phyloP scores from a whole-genome alignment of 345 rosid species.

The Pistacia integerrima region DNA sequence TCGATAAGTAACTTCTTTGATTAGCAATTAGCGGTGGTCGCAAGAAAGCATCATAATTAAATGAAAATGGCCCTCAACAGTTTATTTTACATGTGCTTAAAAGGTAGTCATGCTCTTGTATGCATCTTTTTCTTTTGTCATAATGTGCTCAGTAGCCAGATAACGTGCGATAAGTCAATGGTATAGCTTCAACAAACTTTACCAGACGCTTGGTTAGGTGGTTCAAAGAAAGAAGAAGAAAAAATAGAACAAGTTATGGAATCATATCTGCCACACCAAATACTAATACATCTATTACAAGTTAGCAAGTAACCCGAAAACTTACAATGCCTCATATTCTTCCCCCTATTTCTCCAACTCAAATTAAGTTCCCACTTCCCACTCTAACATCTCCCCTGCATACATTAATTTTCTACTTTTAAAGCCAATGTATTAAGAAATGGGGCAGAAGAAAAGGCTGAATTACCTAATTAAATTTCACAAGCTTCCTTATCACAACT shows the following conservation, averaged over 20 bases:
- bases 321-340: slow-evolving; percentile 2
- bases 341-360: neutral
- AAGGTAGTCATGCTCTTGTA: too few species aligned
- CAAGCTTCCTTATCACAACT: slow-evolving; percentile 35
- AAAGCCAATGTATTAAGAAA: neutral
- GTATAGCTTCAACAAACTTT: neutral
- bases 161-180: too few species aligned
- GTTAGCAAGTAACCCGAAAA: slow-evolving; percentile 5
- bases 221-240: neutral
- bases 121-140: too few species aligned
- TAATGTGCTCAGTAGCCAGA: too few species aligned
- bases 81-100: neutral
- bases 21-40: too few species aligned
- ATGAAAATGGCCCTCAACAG: too few species aligned
- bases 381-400: neutral
- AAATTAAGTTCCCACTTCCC: slow-evolving; percentile 9
- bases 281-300: slow-evolving; percentile 6
- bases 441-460: neutral
- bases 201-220: neutral
- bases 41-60: too few species aligned
- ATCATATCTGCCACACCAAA: neutral
- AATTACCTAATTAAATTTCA: slow-evolving; percentile 25
- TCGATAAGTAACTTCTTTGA: too few species aligned
- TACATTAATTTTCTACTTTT: neutral
- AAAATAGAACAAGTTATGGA: neutral